Evolutionary conservation across 768 basidiomycete genomes (phyloP), one percentile per base, ranked within the genome.

Genomic region (Boletus subcaerulescens): DNA sequence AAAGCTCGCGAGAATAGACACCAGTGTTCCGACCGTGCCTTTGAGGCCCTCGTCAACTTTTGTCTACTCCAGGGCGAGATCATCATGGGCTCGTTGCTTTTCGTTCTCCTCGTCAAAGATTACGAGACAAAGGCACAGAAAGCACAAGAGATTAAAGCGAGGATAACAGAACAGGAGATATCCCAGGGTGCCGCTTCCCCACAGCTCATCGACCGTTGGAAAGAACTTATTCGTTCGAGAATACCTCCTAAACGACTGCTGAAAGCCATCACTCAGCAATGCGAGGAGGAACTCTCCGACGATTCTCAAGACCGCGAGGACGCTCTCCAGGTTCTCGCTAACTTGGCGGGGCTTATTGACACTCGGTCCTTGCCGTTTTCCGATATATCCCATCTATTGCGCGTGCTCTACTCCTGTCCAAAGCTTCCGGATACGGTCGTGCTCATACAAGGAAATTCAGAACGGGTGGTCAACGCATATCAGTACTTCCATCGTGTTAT

Each of bases 51-150:
- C 46, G 75, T 91, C 58, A 73, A 79, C 4, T 77, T 85, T 10
- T 87, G 85, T 52, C 73, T 93, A 18, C 66, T 90, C 38, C 89
- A 92, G 47, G 88, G 89, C 24, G 91, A 93, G 65, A 83, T 93
- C 46, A 77, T 92, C 39, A 76, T 88, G n/a, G 89, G 82, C 0
- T 85, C 86, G 1, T 70, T 91, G 26, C 71, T 91, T 6, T 88
- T 91, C 52, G 86, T 79, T 1, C 69, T 82, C 40, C 64, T 89
- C 18, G 70, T 89, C 41, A 81, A 85, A 58, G 85, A 89, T 31
- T 86, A 79, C 74, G 80, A 87, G 63, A 53, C 69, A 12, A 72
- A 72, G 24, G 69, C 65, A 50, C 66, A 65, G 46, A 57, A 64
- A 36, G 66, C 68, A 36, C 62, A 63, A 29, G 64, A 68, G 38